Percentiles rank a stretch among this genome's conserved stretches.
Evolutionary conservation across 2,329 filamentous ascomycete species (phyloP).

Genomic region (Sporothrix brasiliensis): DNA sequence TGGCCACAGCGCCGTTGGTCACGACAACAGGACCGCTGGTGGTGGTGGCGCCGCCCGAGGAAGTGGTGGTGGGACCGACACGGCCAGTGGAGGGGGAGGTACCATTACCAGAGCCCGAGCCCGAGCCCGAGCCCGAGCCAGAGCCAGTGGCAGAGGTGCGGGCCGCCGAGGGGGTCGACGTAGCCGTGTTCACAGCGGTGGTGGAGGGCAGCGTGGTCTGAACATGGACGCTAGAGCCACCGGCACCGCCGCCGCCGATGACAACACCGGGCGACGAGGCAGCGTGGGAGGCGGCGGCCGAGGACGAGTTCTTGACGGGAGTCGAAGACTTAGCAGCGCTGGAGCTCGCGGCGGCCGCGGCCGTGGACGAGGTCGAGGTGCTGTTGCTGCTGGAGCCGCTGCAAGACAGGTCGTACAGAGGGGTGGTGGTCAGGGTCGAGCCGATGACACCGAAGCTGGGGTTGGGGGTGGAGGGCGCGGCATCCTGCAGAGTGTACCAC

Average conservation of each 20-base stretch:
- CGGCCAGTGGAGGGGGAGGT: conserved; percentile 38
- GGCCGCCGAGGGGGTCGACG: neutral
- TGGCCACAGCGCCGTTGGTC: conserved; percentile 35
- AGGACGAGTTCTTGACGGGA: neutral
- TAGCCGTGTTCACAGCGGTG: neutral
- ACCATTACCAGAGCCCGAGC: conserved; percentile 38
- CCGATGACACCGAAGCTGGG: conserved; percentile 73
- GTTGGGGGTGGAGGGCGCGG: conserved; percentile 59
- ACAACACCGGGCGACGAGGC: neutral
- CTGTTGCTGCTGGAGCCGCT: conserved; percentile 39
- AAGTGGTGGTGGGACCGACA: conserved; percentile 34
- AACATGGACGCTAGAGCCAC: neutral
- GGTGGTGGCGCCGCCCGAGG: conserved; percentile 35
- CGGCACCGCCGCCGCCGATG: neutral
- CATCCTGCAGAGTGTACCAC: conserved; percentile 78
- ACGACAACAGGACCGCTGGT: conserved; percentile 40
- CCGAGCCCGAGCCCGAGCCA: conserved; percentile 29
- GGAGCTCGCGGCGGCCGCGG: conserved; percentile 17
- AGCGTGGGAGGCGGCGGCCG: neutral
- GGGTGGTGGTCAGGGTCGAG: conserved; percentile 54
- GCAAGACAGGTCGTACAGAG: conserved; percentile 67
- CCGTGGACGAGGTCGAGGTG: conserved; percentile 25
- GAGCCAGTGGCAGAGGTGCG: conserved; percentile 25
- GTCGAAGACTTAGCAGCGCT: conserved; percentile 15
- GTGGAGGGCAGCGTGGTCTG: conserved; percentile 19